phyloP scores from a whole-genome alignment of 2,329 filamentous ascomycete genomes.

The Beauveria sp. region DNA sequence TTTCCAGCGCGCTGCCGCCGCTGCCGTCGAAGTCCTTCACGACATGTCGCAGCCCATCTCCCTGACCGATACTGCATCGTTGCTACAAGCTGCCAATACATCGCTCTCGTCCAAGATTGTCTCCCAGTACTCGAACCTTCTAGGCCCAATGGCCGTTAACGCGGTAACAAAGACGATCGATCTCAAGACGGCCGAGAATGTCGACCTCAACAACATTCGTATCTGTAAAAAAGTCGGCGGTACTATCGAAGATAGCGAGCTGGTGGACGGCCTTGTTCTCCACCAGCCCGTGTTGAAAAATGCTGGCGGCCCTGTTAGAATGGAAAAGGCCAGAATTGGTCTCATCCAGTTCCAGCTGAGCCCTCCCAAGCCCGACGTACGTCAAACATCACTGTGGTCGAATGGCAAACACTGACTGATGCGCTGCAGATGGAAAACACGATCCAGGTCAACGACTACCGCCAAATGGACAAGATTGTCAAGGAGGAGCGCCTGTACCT shows the following conservation, averaged over 20 bases:
- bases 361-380: slow-evolving; percentile 90
- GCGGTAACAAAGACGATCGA: slow-evolving; percentile 95
- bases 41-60: slow-evolving; percentile 94
- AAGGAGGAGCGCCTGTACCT: slow-evolving; percentile 98
- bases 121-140: slow-evolving; percentile 87
- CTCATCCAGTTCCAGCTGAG: slow-evolving; percentile 98
- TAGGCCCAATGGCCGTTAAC: slow-evolving; percentile 97
- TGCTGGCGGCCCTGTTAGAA: slow-evolving; percentile 79
- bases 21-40: slow-evolving; percentile 82
- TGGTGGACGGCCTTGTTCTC: slow-evolving; percentile 89
- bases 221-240: slow-evolving; percentile 97
- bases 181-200: slow-evolving; percentile 89
- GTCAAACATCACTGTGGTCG: slow-evolving; percentile 22
- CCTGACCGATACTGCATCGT: slow-evolving; percentile 76
- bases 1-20: slow-evolving; percentile 88
- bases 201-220: slow-evolving; percentile 91
- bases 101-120: slow-evolving; percentile 98
- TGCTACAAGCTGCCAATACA: slow-evolving; percentile 94
- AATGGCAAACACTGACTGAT: slow-evolving; percentile 16
- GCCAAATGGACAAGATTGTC: slow-evolving; percentile 99
- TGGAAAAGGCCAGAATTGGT: slow-evolving; percentile 96
- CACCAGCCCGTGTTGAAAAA: slow-evolving; percentile 91
- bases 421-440: slow-evolving; percentile 86
- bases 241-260: slow-evolving; percentile 96
- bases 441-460: slow-evolving; percentile 97